Evolutionary conservation across 192 early-diverging fungal species (phyloP).

Genomic region (Allomyces arbusculus): DNA sequence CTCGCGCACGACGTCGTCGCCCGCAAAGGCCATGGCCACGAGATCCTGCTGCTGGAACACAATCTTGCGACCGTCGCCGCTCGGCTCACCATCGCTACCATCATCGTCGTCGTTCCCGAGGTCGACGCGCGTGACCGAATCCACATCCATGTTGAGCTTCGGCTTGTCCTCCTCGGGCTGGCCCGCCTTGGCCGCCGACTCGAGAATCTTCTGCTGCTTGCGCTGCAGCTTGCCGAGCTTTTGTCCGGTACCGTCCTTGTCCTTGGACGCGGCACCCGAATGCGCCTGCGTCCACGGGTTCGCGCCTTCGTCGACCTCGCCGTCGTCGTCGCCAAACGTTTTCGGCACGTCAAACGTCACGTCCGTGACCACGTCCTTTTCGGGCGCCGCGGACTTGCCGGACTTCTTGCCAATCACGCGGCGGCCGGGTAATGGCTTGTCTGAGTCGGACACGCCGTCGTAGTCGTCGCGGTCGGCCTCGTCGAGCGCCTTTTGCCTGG

Average conservation of each 20-base stretch:
- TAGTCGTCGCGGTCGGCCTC: background rate
- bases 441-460: conserved; percentile 5
- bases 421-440: background rate
- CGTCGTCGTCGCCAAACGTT: conserved; percentile 1
- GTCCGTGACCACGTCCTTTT: background rate
- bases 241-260: background rate
- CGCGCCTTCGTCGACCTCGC: conserved; percentile 2
- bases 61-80: background rate
- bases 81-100: background rate
- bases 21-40: conserved; percentile 83
- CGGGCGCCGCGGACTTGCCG: background rate
- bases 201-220: background rate
- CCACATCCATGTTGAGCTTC: conserved; percentile 1
- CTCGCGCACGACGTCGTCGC: conserved; percentile 74
- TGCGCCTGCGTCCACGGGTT: background rate
- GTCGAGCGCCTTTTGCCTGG: conserved; percentile 1
- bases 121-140: too few species aligned
- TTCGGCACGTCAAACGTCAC: background rate
- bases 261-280: too few species aligned
- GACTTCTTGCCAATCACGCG: background rate
- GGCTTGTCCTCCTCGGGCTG: background rate
- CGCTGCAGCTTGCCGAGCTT: background rate
- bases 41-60: conserved; percentile 54
- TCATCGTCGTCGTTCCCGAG: conserved; percentile 7
- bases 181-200: too few species aligned